phyloP scores from a whole-genome alignment of 208 protist genomes.

The Trypanosoma brucei region DNA sequence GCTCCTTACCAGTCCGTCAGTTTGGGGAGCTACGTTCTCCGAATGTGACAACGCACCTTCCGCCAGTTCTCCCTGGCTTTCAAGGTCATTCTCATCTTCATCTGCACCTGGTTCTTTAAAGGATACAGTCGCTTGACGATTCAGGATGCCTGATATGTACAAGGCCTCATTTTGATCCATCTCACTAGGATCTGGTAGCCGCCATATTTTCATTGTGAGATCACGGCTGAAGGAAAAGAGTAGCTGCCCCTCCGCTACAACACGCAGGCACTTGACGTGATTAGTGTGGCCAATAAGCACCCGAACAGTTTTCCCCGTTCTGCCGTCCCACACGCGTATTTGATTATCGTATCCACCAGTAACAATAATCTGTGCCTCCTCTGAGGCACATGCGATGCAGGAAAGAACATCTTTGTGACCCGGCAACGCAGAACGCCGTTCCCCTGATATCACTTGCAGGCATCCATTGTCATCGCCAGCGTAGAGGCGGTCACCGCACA shows the following conservation, averaged over 20 bases:
- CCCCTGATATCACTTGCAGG: constrained; percentile 58
- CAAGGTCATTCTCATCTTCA: background rate
- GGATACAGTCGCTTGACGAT: constrained; percentile 33
- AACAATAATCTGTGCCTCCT: constrained; percentile 27
- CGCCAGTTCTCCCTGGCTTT: background rate
- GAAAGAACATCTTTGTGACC: constrained; percentile 58
- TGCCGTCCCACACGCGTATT: constrained; percentile 65
- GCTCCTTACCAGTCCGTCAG: background rate
- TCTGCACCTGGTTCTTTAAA: constrained; percentile 32
- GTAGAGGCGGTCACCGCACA: constrained; percentile 35
- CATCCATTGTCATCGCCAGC: constrained; percentile 61
- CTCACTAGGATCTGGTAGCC: constrained; percentile 43
- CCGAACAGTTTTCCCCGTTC: constrained; percentile 46
- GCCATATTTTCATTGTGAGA: constrained; percentile 62
- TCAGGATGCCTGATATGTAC: constrained; percentile 1
- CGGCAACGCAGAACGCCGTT: constrained; percentile 44
- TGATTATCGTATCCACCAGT: constrained; percentile 74
- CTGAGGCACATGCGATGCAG: constrained; percentile 45
- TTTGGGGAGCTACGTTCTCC: background rate
- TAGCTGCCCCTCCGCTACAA: constrained; percentile 32
- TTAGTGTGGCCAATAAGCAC: constrained; percentile 63
- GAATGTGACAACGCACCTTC: background rate
- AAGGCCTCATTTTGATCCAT: constrained; percentile 36
- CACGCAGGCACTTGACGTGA: constrained; percentile 38
- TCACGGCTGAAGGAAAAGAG: constrained; percentile 62